phyloP scores from a whole-genome alignment of 1,284 basidiomycete genomes.

The Trametes pubescens region DNA sequence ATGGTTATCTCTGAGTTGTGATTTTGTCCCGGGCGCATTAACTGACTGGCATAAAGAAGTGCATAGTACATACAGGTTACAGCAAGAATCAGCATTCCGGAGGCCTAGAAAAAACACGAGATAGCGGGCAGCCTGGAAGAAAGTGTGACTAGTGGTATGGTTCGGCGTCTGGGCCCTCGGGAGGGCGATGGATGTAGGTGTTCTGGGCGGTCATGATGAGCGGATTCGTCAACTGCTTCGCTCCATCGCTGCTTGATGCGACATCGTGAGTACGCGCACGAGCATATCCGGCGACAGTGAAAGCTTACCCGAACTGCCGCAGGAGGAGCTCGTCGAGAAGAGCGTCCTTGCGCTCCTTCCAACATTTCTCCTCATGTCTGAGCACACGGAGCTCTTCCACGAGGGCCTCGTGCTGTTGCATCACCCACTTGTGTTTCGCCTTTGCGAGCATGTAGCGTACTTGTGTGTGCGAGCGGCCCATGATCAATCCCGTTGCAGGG shows the following conservation, averaged over 20 bases:
- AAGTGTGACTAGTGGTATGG: conserved; percentile 11
- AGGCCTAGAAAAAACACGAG: not conserved
- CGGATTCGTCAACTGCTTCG: conserved; percentile 35
- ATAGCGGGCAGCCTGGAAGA: not conserved
- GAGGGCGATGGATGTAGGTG: conserved; percentile 27
- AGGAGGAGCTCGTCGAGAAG: conserved; percentile 41
- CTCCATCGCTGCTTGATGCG: conserved; percentile 26
- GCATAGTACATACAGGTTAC: conserved; percentile 18
- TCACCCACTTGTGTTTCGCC: conserved; percentile 71
- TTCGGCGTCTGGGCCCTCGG: conserved; percentile 28
- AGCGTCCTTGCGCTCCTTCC: conserved; percentile 43
- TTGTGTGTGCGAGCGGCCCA: conserved; percentile 67
- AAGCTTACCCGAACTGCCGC: conserved; percentile 40
- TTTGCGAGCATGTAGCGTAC: conserved; percentile 81
- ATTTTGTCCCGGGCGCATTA: not conserved
- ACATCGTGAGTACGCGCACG: not conserved
- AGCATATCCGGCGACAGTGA: not conserved
- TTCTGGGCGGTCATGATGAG: conserved; percentile 37
- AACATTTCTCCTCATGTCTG: conserved; percentile 55
- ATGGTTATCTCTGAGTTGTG: not conserved
- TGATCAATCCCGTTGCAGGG: conserved; percentile 62
- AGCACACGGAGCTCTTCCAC: conserved; percentile 67
- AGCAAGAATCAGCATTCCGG: conserved; percentile 6
- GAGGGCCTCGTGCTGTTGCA: conserved; percentile 68
- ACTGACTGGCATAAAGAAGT: conserved; percentile 15